A percentile compares a stretch with the other conserved stretches of the same genome.
phyloP scores from a whole-genome alignment of 179 eudicot genomes.

The Carnegiea gigantea region DNA sequence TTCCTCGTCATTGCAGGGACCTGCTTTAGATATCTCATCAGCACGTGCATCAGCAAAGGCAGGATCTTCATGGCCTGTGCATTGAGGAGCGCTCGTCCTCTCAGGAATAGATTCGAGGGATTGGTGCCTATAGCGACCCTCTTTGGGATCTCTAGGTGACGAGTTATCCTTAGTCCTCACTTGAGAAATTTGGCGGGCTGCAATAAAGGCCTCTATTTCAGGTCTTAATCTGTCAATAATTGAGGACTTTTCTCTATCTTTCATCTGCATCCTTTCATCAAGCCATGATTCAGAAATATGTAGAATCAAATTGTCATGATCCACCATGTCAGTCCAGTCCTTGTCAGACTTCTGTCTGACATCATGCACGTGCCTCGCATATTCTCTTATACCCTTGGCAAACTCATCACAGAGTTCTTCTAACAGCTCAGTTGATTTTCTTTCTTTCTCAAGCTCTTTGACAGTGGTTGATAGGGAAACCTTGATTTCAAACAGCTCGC shows the following conservation, averaged over 20 bases:
- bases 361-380: constrained; percentile 54
- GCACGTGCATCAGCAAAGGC: neutral
- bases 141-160: constrained; percentile 34
- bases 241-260: constrained; percentile 37
- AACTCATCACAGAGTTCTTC: constrained; percentile 98
- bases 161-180: constrained; percentile 4
- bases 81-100: constrained; percentile 48
- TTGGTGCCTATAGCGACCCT: constrained; percentile 36
- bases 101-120: constrained; percentile 82
- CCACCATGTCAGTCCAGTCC: constrained; percentile 42
- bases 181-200: constrained; percentile 26
- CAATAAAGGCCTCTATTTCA: constrained; percentile 72
- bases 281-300: constrained; percentile 92
- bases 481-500: constrained; percentile 76
- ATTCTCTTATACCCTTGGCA: constrained; percentile 63
- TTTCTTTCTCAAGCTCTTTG: constrained; percentile 73
- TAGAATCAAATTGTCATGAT: constrained; percentile 52
- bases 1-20: constrained; percentile 16
- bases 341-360: constrained; percentile 56
- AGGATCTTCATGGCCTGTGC: constrained; percentile 52
- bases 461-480: constrained; percentile 49
- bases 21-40: constrained; percentile 23
- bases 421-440: constrained; percentile 44
- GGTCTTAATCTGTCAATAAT: constrained; percentile 58
- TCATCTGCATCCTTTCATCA: constrained; percentile 71